Evolutionary conservation across 495 filamentous ascomycete species (phyloP), one percentile per base, ranked within the genome.

Genomic region (Penicillium cosmopolitanum): DNA sequence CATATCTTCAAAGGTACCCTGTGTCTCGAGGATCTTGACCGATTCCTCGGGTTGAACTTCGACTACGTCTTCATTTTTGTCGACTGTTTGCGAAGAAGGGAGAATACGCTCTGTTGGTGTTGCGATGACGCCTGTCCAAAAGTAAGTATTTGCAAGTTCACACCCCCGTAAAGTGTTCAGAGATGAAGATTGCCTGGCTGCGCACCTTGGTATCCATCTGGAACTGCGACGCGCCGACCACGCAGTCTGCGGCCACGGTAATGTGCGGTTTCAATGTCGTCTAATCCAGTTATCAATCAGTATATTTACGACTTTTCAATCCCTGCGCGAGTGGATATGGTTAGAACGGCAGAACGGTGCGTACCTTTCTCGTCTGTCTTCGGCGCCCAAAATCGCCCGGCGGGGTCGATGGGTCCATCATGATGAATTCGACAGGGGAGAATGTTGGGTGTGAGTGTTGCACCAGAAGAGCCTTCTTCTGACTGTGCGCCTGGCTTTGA

Each of bases 391-490:
- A 91, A 91, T n/a, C 86, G 78, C 34, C 84, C 64, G 5, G 84
- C 75, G 2, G 86, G 82, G 15, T 86, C 80, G 50, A 92, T 77
- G 11, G 85, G 75, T 6, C 94, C 94, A 67, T 89, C 83, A 68
- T 96, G 87, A 63, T 94, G 82, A 64, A 98, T 85, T 53, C 83
- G 82, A 66, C 93, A 96, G 7, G 94, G 94, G 18, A 98, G 83
- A 42, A 98, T 76, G 71, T 98, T 89, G 0, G 91, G 87, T 2
- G 81, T 88, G 57, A 81, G 82, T 43, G 56, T 54, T 4, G 66
- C 35, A 2, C 51, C 54, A 3, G 66, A 56, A 4, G 66, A 57
- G 5, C 51, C 40, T 4, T 62, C 42, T 15, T 62, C 60, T n/a
- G 66, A 52, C 50, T 59, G 52, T 28, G 66, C 48, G 38, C 54